A percentile compares a stretch with the other conserved stretches of the same genome.
Conservation (phyloP, 768 basidiomycete species). For the Leccinum truebloodii region DNA sequence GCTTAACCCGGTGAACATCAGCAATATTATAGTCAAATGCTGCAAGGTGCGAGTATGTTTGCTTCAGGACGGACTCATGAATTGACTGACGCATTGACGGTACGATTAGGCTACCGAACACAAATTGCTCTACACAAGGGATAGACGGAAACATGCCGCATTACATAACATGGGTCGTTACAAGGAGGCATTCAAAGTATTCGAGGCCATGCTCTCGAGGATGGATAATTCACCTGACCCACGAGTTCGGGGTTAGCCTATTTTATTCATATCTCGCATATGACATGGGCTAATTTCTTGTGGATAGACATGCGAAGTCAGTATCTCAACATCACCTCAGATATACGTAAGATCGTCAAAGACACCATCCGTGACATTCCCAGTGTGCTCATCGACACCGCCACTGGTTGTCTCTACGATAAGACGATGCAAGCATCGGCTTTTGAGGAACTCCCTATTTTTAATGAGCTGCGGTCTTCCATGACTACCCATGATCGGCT, state of each 20-base stretch:
- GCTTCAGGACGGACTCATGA: too few species aligned
- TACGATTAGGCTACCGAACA: too few species aligned
- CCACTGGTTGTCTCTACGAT: background rate
- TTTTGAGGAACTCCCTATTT: background rate
- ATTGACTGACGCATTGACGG: too few species aligned
- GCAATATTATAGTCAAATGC: background rate
- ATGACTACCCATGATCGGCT: background rate
- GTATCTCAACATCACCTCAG: background rate
- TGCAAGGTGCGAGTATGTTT: background rate
- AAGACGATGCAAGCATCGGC: background rate
- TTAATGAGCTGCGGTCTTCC: background rate
- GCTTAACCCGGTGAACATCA: background rate
- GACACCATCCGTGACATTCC: background rate
- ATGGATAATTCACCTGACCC: background rate
- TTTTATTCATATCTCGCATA: background rate
- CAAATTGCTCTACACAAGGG: background rate
- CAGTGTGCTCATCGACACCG: background rate
- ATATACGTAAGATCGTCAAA: accelerated
- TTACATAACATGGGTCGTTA: background rate
- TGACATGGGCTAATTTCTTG: background rate
- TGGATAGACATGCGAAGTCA: background rate
- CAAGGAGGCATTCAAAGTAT: background rate
- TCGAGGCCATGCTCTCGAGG: background rate
- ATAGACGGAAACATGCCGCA: background rate
- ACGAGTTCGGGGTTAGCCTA: background rate